Evolutionary conservation across 2,329 filamentous ascomycete species (phyloP).

Genomic region (Metarhizium guizhouense): DNA sequence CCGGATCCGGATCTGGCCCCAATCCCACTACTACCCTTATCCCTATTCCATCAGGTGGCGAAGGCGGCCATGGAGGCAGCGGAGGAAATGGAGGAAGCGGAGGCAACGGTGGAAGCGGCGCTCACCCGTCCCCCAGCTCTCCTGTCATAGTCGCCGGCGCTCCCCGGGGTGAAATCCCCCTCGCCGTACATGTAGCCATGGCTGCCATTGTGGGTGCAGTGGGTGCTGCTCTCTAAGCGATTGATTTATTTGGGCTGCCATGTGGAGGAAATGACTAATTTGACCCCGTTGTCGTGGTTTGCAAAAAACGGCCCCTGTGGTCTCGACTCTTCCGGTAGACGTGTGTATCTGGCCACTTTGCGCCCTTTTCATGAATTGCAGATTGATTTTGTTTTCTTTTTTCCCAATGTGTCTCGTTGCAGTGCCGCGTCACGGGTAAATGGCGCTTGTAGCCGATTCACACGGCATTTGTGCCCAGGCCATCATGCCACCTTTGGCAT

Average conservation of each 20-base stretch:
- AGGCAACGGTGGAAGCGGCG: neutral
- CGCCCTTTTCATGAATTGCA: neutral
- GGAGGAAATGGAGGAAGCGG: neutral
- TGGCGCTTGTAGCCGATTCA: too few species aligned
- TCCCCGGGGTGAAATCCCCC: neutral
- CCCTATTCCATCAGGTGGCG: neutral
- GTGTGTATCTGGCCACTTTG: neutral
- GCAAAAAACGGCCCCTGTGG: neutral
- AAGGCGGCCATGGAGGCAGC: neutral
- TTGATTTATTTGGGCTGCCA: neutral
- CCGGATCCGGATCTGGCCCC: neutral
- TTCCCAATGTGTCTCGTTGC: neutral
- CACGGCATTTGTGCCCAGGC: too few species aligned
- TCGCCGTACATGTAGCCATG: neutral
- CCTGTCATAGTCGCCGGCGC: conserved; percentile 2
- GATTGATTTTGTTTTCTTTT: neutral
- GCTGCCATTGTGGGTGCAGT: neutral
- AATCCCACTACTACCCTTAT: neutral
- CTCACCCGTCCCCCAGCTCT: neutral
- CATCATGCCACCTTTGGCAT: too few species aligned
- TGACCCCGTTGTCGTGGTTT: neutral
- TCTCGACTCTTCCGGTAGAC: neutral
- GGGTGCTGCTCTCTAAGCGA: neutral
- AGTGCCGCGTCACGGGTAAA: too few species aligned
- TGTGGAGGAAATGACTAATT: neutral